phyloP scores from a whole-genome alignment of 1,139 yeast species.

The Saccharomycopsis crataegensis region DNA sequence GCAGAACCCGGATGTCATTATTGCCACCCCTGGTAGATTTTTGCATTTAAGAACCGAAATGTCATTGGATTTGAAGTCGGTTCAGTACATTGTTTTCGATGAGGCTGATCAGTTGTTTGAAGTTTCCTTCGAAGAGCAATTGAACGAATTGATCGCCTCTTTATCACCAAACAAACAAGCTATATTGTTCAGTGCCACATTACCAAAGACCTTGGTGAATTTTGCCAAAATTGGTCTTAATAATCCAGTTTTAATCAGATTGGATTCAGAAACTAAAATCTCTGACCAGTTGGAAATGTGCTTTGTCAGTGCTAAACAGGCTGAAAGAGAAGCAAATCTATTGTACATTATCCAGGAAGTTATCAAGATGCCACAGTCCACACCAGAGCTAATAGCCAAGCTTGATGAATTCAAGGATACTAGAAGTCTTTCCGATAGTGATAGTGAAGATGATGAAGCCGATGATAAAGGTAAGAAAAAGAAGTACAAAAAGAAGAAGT shows the following conservation, averaged over 20 bases:
- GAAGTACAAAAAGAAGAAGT: constrained; percentile 24
- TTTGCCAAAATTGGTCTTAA: constrained; percentile 95
- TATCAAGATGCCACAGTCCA: constrained; percentile 77
- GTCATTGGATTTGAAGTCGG: constrained; percentile 73
- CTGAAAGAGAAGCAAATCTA: constrained; percentile 87
- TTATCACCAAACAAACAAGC: constrained; percentile 83
- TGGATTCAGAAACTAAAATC: constrained; percentile 86
- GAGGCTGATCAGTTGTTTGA: constrained; percentile 98
- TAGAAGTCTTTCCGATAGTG: constrained; percentile 38
- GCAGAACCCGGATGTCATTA: constrained; percentile 87
- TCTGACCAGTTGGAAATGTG: constrained; percentile 90
- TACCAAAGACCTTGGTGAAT: constrained; percentile 87
- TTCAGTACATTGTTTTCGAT: constrained; percentile 91
- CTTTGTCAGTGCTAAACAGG: constrained; percentile 69
- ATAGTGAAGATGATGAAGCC: constrained; percentile 40
- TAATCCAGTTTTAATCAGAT: constrained; percentile 84
- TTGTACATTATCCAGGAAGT: constrained; percentile 70
- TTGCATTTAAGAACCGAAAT: constrained; percentile 93
- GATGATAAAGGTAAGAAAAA: constrained; percentile 46
- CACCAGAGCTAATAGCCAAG: constrained; percentile 52
- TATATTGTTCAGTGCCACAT: constrained; percentile 85
- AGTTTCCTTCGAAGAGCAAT: constrained; percentile 93
- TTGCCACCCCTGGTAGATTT: constrained; percentile 98
- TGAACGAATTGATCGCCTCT: constrained; percentile 80
- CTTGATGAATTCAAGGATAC: constrained; percentile 41